Conservation (phyloP, 106 monocot genomes). For the Dactylorhiza incarnata region DNA sequence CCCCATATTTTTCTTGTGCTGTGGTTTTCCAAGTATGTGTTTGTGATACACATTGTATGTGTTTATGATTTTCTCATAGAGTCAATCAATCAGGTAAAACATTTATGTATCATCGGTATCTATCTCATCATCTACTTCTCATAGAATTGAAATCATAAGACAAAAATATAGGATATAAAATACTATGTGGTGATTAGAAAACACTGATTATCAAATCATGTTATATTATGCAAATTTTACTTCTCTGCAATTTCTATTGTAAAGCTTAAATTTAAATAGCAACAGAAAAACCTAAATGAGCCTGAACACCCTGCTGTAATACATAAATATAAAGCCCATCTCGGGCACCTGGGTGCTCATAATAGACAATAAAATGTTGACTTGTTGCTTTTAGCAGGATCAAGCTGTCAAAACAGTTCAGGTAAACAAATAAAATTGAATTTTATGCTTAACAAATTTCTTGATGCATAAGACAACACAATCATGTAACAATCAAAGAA, state of each 20-base stretch:
- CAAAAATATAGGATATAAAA: background rate
- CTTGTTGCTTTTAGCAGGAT: background rate
- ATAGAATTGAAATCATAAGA: too few relatives aligned
- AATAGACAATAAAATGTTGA: background rate
- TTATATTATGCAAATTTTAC: background rate
- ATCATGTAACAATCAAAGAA: background rate
- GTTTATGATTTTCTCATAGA: too few relatives aligned
- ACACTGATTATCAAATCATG: background rate
- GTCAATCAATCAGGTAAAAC: too few relatives aligned
- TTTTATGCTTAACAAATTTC: background rate
- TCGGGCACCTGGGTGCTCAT: too few relatives aligned
- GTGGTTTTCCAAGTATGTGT: too few relatives aligned
- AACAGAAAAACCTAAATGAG: background rate
- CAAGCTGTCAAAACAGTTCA: background rate
- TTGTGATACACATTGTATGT: too few relatives aligned
- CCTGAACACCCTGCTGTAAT: too few relatives aligned
- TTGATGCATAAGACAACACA: background rate
- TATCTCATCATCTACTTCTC: too few relatives aligned
- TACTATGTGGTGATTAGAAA: background rate
- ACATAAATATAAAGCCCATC: too few relatives aligned
- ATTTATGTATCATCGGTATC: too few relatives aligned
- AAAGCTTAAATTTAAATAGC: background rate
- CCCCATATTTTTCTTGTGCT: too few relatives aligned
- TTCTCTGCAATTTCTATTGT: background rate
- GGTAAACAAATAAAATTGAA: background rate